A percentile compares a stretch with the other conserved stretches of the same genome.
Evolutionary conservation across 495 filamentous ascomycete genomes (phyloP).

Genomic region (Wilcoxina mikolae): DNA sequence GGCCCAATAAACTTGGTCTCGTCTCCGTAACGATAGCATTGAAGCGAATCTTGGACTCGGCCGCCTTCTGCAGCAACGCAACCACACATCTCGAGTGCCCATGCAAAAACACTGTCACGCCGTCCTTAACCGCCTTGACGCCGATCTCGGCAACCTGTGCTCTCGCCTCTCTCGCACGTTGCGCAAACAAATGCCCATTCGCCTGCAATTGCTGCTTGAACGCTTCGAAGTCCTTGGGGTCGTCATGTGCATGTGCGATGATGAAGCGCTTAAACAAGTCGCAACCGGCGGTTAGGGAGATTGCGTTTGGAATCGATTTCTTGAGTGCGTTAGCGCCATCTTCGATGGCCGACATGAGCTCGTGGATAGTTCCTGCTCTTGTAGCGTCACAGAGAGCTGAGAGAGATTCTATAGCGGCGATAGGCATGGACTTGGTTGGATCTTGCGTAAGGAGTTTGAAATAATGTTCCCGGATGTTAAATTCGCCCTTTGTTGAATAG

Average conservation of each 20-base stretch:
- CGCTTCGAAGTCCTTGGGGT: slow-evolving; percentile 55
- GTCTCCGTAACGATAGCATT: slow-evolving; percentile 65
- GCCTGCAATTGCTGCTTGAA: slow-evolving; percentile 67
- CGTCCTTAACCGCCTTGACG: slow-evolving; percentile 58
- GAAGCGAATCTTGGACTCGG: slow-evolving; percentile 56
- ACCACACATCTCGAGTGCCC: slow-evolving; percentile 75
- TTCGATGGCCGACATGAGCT: slow-evolving; percentile 74
- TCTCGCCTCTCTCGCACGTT: slow-evolving; percentile 70
- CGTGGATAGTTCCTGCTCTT: slow-evolving; percentile 70
- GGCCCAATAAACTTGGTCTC: slow-evolving; percentile 41
- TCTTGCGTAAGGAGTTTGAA: slow-evolving; percentile 34
- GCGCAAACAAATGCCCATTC: slow-evolving; percentile 72
- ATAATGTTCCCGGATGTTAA: slow-evolving; percentile 26
- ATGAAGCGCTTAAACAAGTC: slow-evolving; percentile 93
- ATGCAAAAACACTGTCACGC: slow-evolving; percentile 68
- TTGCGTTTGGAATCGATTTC: slow-evolving; percentile 62
- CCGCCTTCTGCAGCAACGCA: slow-evolving; percentile 57
- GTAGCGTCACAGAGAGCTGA: slow-evolving; percentile 66
- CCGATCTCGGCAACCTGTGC: slow-evolving; percentile 69
- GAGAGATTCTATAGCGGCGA: slow-evolving; percentile 87
- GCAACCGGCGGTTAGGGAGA: slow-evolving; percentile 82
- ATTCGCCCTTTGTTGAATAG: slow-evolving; percentile 24
- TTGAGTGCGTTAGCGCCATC: slow-evolving; percentile 60
- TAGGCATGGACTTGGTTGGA: slow-evolving; percentile 80
- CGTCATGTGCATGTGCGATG: slow-evolving; percentile 41